Evolutionary conservation across 2,329 filamentous ascomycete species (phyloP), one percentile per base, ranked within the genome.

Genomic region (Cytospora leucostoma): DNA sequence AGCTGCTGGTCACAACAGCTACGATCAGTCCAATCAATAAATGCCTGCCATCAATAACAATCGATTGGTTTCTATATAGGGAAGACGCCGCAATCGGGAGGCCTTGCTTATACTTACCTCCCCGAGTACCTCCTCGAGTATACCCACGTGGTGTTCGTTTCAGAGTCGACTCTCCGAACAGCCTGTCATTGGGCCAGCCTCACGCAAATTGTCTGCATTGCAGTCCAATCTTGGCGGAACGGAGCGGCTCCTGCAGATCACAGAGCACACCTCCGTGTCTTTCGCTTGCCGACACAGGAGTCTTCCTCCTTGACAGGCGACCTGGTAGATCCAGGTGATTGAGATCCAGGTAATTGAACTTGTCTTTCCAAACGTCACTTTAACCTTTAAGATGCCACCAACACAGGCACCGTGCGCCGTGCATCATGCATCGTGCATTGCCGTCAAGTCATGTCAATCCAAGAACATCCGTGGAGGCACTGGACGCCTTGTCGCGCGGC

Each of bases 401-500:
- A 53, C 19, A 52, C 47, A 33, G 47, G 44, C 27, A 44, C 11
- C 50, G 50, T 52, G 47, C 56, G 56, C 12, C 56, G 40, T 57
- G 38, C 17, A 34, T 57, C 27, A 40, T 37, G 35, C 35, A 37
- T 37, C 35, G 35, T 47, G 44, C 44, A 47, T 47, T 27, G 27
- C 17, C 12, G n/a, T 21, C 27, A 27, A 19, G 33, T 44, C 38
- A 44, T 54, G 53, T 62, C 50, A 33, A 44, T 52, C 32, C 32
- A 60, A 12, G 40, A 34, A 38, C 27, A 27, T 27, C 27, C 27
- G 27, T 27, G 27, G 27, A 27, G 27, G 27, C 27, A 27, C 27
- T 4, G 27, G 27, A 61, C 35, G 51, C 44, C 56, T 63, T 60
- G 61, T 63, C 61, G 56, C 61, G 61, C 61, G 61, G 61, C 56